These are phyloP conservation scores for Auricularia sp. DNA, from an alignment of 768 basidiomycete species.

Conservation along the genomic window DNA sequence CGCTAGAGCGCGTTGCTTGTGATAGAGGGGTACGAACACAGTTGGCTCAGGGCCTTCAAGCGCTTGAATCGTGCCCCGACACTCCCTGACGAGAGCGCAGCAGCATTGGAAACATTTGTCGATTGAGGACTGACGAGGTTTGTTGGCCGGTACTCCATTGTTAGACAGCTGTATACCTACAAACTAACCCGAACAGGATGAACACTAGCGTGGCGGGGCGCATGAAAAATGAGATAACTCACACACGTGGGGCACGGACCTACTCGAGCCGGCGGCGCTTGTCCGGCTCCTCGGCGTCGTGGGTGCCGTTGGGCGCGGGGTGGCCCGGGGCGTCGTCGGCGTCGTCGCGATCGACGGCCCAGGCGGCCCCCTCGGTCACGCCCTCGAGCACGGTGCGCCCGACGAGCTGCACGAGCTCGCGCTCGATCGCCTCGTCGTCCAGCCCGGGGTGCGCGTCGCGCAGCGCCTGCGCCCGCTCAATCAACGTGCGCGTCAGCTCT, in stretches of 20 bases:
- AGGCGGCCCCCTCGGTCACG: slow-evolving; percentile 40
- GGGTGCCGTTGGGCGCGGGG: slow-evolving; percentile 3
- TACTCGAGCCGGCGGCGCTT: neutral
- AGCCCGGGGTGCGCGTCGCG: slow-evolving; percentile 18
- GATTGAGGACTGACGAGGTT: too few species aligned
- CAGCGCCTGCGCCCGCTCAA: slow-evolving; percentile 56
- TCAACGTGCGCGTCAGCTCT: slow-evolving; percentile 52
- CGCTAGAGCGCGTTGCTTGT: too few species aligned
- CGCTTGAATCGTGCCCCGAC: too few species aligned
- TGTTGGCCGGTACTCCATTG: too few species aligned
- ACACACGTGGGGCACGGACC: neutral
- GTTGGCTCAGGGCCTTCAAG: too few species aligned
- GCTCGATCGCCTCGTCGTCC: slow-evolving; percentile 48
- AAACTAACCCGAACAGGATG: neutral
- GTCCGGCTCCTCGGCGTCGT: neutral
- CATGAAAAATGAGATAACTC: too few species aligned
- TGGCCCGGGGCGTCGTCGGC: neutral
- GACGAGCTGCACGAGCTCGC: slow-evolving; percentile 53
- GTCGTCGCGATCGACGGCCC: slow-evolving; percentile 1
- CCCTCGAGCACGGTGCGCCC: slow-evolving; percentile 56
- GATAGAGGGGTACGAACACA: too few species aligned
- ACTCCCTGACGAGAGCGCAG: too few species aligned
- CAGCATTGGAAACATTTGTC: too few species aligned
- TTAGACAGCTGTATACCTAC: too few species aligned
- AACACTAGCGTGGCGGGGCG: neutral